Base-by-base conservation (phyloP, 2,329 filamentous ascomycete species). In the Aspergillus fumigatus region DNA sequence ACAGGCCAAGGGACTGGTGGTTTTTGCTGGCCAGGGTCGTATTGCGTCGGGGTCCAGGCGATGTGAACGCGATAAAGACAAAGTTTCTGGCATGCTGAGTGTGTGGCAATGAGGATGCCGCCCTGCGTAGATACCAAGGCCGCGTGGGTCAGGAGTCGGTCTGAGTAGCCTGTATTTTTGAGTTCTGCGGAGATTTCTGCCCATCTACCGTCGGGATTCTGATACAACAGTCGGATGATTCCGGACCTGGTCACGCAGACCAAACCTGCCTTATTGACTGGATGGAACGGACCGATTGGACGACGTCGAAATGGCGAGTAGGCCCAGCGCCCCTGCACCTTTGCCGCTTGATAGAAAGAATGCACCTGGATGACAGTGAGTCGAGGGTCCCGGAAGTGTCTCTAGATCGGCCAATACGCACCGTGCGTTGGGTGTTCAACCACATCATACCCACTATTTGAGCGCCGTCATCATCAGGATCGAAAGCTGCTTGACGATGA, bases 391-490 rank as follows among this genome's bases (percentile, higher is more conserved):
- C 50, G n/a, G 38, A 21, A 21, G 19, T 21, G 21, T 38, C 45
- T 32, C 29, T 14, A 54, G 48, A 10, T 43, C 17, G n/a, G 17
- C 32, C 80, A 67, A 29, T 7, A 62, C 69, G 58, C 60, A 75
- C 75, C 25, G 82, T 79, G 27, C 82, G 77, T 25, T 86, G 79
- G n/a, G 81, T 78, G 54, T 77, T 79, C 54, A 97, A 79, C 94
- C 94, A 99, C 74, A 90, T 88, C 70, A 91, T 83, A 3, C 93
- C 94, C 6, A 95, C 90, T 4, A 96, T 79, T 51, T 87, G 84
- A 62, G 88, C 85, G 40, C 90, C 79, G 69, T 96, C 90, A 65
- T 92, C 88, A 53, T 87, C 78, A 1, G 83, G 75, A 67, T 93
- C 91, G n/a, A 79, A 73, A 25, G 86, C 81, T 74, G 85, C 87